Conservation (phyloP, 176 grass and related monocot genomes). For the Elaeis guineensis region DNA sequence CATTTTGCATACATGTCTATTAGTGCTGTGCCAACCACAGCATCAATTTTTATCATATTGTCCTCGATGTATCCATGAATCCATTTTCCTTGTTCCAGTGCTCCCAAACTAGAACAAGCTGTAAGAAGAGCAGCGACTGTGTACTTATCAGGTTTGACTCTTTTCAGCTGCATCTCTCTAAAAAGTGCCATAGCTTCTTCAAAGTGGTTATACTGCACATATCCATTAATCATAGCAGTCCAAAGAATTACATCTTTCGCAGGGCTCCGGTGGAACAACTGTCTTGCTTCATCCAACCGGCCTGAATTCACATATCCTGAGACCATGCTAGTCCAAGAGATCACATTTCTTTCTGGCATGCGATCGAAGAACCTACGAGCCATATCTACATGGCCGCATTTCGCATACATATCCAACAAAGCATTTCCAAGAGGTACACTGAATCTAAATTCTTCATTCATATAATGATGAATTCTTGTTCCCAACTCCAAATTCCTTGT, state of each 20-base stretch:
- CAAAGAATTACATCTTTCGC: constrained; percentile 58
- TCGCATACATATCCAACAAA: constrained; percentile 50
- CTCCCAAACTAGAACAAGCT: constrained; percentile 45
- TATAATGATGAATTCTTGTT: constrained; percentile 44
- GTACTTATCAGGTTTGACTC: constrained; percentile 50
- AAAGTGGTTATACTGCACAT: constrained; percentile 35
- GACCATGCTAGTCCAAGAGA: constrained; percentile 54
- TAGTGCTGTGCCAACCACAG: constrained; percentile 32
- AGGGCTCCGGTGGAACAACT: constrained; percentile 34
- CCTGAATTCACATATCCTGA: constrained; percentile 32
- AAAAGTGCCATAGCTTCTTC: constrained; percentile 52
- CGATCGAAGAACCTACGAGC: constrained; percentile 33
- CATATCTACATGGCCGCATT: constrained; percentile 40
- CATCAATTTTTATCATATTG: constrained; percentile 37
- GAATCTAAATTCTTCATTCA: constrained; percentile 32
- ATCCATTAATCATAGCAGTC: constrained; percentile 64
- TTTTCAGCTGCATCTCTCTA: constrained; percentile 45
- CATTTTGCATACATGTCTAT: constrained; percentile 63
- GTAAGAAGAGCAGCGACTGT: constrained; percentile 49
- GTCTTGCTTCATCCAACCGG: constrained; percentile 42
- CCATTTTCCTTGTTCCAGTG: constrained; percentile 48
- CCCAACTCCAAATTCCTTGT: constrained; percentile 38
- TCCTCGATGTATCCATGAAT: constrained; percentile 32
- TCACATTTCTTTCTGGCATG: constrained; percentile 43
- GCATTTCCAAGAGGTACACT: constrained; percentile 46